A percentile compares a stretch with the other conserved stretches of the same genome.
Conservation (phyloP, 805 yeast species). For the Spathaspora passalidarum region DNA sequence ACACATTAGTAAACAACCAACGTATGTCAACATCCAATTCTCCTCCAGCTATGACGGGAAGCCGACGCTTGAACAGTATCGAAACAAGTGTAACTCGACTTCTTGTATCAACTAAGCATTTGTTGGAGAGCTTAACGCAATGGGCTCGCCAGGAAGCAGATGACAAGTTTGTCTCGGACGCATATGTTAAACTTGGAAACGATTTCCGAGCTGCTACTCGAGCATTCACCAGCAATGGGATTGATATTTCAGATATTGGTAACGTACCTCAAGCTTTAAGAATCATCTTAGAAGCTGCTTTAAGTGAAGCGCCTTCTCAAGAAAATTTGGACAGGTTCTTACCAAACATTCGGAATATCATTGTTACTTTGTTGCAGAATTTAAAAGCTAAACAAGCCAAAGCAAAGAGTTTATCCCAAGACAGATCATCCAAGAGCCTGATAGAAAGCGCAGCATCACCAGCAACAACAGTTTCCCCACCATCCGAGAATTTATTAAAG, state of each 20-base stretch:
- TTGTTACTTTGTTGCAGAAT: constrained; percentile 74
- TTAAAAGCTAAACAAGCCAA: constrained; percentile 75
- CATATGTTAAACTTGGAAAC: constrained; percentile 88
- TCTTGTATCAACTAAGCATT: constrained; percentile 82
- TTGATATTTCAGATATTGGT: constrained; percentile 79
- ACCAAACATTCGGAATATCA: constrained; percentile 83
- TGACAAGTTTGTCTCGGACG: constrained; percentile 83
- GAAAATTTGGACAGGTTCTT: constrained; percentile 74
- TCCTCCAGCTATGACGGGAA: constrained; percentile 1
- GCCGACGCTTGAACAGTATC: constrained; percentile 41
- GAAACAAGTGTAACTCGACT: constrained; percentile 78
- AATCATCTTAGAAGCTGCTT: constrained; percentile 76
- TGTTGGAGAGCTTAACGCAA: constrained; percentile 79
- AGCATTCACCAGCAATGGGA: constrained; percentile 74
- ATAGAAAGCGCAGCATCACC: neutral
- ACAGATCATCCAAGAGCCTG: neutral
- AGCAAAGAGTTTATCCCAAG: constrained; percentile 31
- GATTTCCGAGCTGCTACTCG: constrained; percentile 85
- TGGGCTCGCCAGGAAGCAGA: constrained; percentile 86
- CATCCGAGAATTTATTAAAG: neutral
- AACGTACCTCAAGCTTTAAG: constrained; percentile 87
- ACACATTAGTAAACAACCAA: neutral
- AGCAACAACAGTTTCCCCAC: neutral
- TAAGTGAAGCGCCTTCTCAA: constrained; percentile 82
- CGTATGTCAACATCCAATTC: neutral